Percentiles rank a stretch among this genome's conserved stretches.
These are phyloP conservation scores for Citrus maxima DNA, from an alignment of 345 rosid species.

Conservation along the genomic window DNA sequence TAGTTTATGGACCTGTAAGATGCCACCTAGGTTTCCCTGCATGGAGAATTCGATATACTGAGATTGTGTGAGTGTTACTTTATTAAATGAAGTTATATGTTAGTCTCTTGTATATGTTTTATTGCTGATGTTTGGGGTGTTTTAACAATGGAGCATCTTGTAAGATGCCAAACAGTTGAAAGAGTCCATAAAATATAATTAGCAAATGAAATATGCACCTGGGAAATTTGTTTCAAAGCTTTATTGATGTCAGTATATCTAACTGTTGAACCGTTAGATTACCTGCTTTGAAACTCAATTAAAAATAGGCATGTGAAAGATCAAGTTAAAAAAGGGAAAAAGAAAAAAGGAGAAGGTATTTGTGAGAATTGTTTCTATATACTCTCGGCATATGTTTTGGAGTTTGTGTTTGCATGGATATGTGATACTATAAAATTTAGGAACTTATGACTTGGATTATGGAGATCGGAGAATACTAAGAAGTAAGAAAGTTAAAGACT, in stretches of 20 bases:
- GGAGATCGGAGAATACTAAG: neutral
- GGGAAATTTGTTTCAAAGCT: neutral
- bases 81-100: neutral
- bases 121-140: neutral
- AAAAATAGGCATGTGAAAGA: neutral
- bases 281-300: neutral
- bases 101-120: neutral
- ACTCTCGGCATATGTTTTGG: neutral
- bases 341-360: no score
- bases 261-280: neutral
- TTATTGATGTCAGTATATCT: neutral
- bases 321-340: neutral
- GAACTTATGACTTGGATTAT: neutral
- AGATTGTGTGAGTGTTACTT: slow-evolving; percentile 63
- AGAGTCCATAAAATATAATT: no score
- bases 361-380: neutral
- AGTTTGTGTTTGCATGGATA: neutral
- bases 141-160: neutral
- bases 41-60: slow-evolving; percentile 89
- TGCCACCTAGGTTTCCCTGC: slow-evolving; percentile 94
- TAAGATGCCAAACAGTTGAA: neutral
- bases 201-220: no score
- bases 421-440: neutral
- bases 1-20: slow-evolving; percentile 84
- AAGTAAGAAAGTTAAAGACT: neutral